phyloP scores from a whole-genome alignment of 805 yeast genomes.

The Candida railenensis region DNA sequence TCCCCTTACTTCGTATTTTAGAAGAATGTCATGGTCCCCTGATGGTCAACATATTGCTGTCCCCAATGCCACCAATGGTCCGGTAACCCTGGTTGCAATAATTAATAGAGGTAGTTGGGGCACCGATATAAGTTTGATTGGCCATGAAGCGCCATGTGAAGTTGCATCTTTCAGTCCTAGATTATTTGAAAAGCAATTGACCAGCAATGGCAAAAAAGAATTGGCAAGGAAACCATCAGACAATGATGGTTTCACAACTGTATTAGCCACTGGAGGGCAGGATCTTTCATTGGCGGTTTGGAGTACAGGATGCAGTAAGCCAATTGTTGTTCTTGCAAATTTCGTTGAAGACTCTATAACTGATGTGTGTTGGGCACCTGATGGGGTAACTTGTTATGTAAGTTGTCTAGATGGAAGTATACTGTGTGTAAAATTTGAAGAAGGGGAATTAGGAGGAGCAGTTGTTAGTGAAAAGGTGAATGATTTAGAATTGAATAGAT shows the following conservation, averaged over 20 bases:
- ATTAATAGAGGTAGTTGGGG: constrained; percentile 81
- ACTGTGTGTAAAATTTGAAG: constrained; percentile 62
- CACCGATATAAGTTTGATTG: constrained; percentile 68
- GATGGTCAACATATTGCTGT: constrained; percentile 86
- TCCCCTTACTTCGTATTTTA: constrained; percentile 88
- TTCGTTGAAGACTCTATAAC: constrained; percentile 77
- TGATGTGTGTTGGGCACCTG: constrained; percentile 86
- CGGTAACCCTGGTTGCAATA: constrained; percentile 70
- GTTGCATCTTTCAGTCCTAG: constrained; percentile 76
- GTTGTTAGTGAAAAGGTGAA: constrained; percentile 64
- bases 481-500: constrained; percentile 69
- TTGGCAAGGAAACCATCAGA: constrained; percentile 73
- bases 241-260: constrained; percentile 53
- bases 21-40: constrained; percentile 87
- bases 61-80: constrained; percentile 84
- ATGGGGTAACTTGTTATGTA: constrained; percentile 69
- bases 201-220: constrained; percentile 17
- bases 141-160: constrained; percentile 85
- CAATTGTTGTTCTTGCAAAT: constrained; percentile 77
- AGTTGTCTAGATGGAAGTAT: constrained; percentile 87
- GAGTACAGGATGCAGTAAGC: constrained; percentile 76
- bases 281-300: constrained; percentile 86
- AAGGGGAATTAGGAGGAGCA: constrained; percentile 56
- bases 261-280: constrained; percentile 95
- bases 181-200: constrained; percentile 44